phyloP scores from a whole-genome alignment of 805 yeast genomes.

The Candida glaebosa region DNA sequence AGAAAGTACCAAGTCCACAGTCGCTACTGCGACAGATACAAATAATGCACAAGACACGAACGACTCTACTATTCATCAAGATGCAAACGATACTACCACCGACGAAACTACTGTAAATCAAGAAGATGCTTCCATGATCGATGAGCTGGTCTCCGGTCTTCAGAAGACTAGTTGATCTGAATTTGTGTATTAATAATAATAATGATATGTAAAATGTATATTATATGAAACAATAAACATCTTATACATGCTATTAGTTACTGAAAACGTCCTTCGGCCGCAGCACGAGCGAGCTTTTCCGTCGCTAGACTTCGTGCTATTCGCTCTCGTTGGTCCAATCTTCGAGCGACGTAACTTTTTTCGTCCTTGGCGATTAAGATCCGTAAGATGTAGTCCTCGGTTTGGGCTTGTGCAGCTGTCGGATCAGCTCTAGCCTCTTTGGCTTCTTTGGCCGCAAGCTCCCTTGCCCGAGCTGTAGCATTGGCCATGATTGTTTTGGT shows the following conservation, averaged over 20 bases:
- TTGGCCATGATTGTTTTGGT: conserved; percentile 68
- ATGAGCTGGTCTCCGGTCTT: conserved; percentile 9
- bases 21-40: conserved; percentile 41
- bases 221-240: not conserved
- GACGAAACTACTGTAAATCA: conserved; percentile 35
- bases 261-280: conserved; percentile 37
- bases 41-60: conserved; percentile 44
- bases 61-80: conserved; percentile 47
- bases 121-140: conserved; percentile 21
- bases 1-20: not conserved
- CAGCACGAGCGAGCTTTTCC: conserved; percentile 47
- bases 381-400: conserved; percentile 71
- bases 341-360: conserved; percentile 50
- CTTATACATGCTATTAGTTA: no score
- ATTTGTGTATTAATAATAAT: not conserved
- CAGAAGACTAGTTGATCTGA: not conserved
- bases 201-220: conserved; percentile 1
- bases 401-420: conserved; percentile 36
- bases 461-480: conserved; percentile 57
- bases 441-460: conserved; percentile 43
- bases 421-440: conserved; percentile 41
- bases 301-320: conserved; percentile 54
- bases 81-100: conserved; percentile 47
- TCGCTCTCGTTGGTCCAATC: conserved; percentile 61
- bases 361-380: conserved; percentile 66